These are phyloP conservation scores for Thelephora ganbajun DNA, from an alignment of 768 basidiomycete genomes.

Conservation along the genomic window DNA sequence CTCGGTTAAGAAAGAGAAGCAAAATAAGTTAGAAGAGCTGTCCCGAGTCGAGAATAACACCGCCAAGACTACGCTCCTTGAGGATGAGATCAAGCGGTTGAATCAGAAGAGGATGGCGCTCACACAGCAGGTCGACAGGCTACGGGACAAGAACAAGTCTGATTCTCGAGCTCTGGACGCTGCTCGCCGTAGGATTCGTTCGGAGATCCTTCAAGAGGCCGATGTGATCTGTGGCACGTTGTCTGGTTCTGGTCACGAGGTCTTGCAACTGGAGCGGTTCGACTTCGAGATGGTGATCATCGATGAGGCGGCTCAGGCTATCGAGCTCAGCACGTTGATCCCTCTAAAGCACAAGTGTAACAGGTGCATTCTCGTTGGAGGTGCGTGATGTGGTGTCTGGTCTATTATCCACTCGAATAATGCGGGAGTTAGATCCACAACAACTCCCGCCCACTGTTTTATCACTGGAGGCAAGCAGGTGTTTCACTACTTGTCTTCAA, in stretches of 20 bases:
- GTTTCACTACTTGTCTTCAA: slow-evolving; percentile 10
- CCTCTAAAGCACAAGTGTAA: slow-evolving; percentile 80
- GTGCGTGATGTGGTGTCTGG: slow-evolving; percentile 19
- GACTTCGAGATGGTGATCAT: slow-evolving; percentile 96
- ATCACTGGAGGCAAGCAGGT: slow-evolving; percentile 34
- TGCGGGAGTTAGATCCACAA: slow-evolving; percentile 45
- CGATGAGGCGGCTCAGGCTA: slow-evolving; percentile 95
- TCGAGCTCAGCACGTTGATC: slow-evolving; percentile 89
- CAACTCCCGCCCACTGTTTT: slow-evolving; percentile 93
- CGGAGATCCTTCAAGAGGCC: slow-evolving; percentile 71
- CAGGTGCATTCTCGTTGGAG: slow-evolving; percentile 89
- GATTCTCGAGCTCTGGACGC: slow-evolving; percentile 74
- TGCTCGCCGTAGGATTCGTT: slow-evolving; percentile 54
- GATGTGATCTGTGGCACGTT: slow-evolving; percentile 92
- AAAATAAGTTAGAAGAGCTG: slow-evolving; percentile 50
- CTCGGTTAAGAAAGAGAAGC: slow-evolving; percentile 42
- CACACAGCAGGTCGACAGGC: slow-evolving; percentile 56
- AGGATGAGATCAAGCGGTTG: slow-evolving; percentile 56
- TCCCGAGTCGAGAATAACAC: slow-evolving; percentile 40
- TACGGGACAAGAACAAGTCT: slow-evolving; percentile 75
- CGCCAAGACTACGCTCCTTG: slow-evolving; percentile 37
- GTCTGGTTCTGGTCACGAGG: slow-evolving; percentile 86
- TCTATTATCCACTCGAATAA: neutral
- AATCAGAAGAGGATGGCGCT: slow-evolving; percentile 50
- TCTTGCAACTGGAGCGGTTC: slow-evolving; percentile 43